Evolutionary conservation across 2,329 filamentous ascomycete species (phyloP), one percentile per base, ranked within the genome.

Genomic region (Colletotrichum noveboracense): DNA sequence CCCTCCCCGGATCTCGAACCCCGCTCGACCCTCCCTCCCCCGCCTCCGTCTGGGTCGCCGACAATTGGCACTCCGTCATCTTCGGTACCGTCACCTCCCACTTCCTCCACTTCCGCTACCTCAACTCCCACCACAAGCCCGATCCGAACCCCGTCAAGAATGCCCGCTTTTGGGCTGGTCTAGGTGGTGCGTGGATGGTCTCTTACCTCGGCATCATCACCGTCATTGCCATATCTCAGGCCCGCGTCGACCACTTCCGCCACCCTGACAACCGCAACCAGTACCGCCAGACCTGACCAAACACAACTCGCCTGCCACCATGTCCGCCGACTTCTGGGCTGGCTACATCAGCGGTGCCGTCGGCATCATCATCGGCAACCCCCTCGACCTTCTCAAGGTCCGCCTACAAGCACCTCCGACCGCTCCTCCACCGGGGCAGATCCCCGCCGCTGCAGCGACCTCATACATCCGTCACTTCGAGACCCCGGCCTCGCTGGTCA

Each of bases 251-350:
- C 24, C 75, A 78, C 75, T 75, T 75, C 48, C 67, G 66, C 30
- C 75, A 78, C 43, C 75, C 66, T 10, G 68, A 76, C 7, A 72
- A 56, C 43, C 72, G 66, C 28, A 32, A 16, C 5, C 75, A 69
- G 26, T 78, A 77, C 36, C 34, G 48, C 32, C 56, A 36, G 34
- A 26, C 38, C 14, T 77, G 68, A 24, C 34, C 36, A 16, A 24
- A 12, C 32, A n/a, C 58, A 30, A 21, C 26, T 7, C 36, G 7
- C n/a, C 24, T 14, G 66, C 43, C 36, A 70, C 28, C 70, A 96
- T 97, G 94, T 95, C 94, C 66, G 92, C 95, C 79, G 96, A 98
- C 83, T 98, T 98, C 85, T 98, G 95, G 94, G 95, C 96, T 74
- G 96, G 96, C 81, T 98, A 98, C 84, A 86, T 97, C 76, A 96